Base-by-base conservation (phyloP, 257 asterid genomes). In the Nicotiana knightiana region DNA sequence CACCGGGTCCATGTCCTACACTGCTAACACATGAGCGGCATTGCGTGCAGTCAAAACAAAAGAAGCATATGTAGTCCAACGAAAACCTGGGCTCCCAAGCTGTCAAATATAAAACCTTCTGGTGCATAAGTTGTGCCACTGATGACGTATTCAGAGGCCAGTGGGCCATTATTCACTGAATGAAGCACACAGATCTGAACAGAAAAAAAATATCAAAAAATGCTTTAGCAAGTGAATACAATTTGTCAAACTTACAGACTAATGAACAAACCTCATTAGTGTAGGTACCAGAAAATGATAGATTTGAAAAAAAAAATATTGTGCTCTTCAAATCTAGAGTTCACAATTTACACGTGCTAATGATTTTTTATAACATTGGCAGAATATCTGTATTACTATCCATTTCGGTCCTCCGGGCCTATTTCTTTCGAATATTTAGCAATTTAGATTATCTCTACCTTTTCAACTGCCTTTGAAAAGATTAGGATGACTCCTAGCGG, bases 121-220 rank as follows among this genome's bases (percentile, higher is more conserved):
- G 99, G 99, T 66, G 99, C 99, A 88, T 88, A 96, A 57, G 98
- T 96, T 83, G 98, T 93, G 79, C 99, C 99, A 89, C 89, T 96
- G 37, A 94, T 97, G 79, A 82, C 67, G 86, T 94, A 96, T 81
- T 96, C 95, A 68, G 92, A 89, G 82, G 92, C 87, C 77, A 85
- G 85, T 51, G 95, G 94, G 83, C 93, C 91, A 83, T 80, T 89
- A 87, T 87, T 84, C 85, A 90, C 90, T 82, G 97, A 91, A 67
- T 90, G 94, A 81, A 96, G 98, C 61, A 93, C 98, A 80, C 97
- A 94, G 75, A 96, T 90, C 99, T 96, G 90, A 55, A 83, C 80
- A 85, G 62, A 35, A 8, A 51, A 82, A 82, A 66, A 26, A 70
- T 39, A 5, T 26, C 58, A 46, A 43, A 43, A 21, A 39, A 70